Conservation (phyloP, 2,329 filamentous ascomycete genomes). For the Nothophoma quercina region DNA sequence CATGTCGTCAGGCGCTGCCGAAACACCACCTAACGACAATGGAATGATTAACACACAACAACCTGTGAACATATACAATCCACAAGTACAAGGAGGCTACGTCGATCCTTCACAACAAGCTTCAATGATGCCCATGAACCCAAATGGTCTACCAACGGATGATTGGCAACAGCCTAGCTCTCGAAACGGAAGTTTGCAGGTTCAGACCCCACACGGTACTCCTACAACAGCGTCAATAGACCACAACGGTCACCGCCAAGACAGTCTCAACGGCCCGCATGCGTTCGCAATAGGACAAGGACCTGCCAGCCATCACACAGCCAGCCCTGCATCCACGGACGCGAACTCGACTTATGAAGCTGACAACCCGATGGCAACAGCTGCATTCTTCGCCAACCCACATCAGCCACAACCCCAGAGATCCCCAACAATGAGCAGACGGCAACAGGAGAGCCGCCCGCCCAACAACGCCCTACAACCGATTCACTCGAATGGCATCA, state of each 20-base stretch:
- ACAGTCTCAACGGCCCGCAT: slow-evolving; percentile 55
- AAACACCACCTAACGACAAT: slow-evolving; percentile 74
- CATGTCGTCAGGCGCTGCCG: slow-evolving; percentile 90
- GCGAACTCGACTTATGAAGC: slow-evolving; percentile 53
- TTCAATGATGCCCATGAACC: slow-evolving; percentile 43
- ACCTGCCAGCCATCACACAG: slow-evolving; percentile 63
- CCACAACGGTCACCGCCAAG: slow-evolving; percentile 37
- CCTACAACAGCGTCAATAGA: slow-evolving; percentile 48
- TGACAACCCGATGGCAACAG: slow-evolving; percentile 49
- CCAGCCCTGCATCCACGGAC: slow-evolving; percentile 61
- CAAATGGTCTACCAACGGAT: slow-evolving; percentile 34
- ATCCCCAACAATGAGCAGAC: slow-evolving; percentile 38
- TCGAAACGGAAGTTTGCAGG: slow-evolving; percentile 54
- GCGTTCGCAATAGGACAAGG: slow-evolving; percentile 70
- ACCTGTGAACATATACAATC: slow-evolving; percentile 47
- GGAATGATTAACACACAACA: slow-evolving; percentile 45
- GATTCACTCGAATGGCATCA: slow-evolving; percentile 42
- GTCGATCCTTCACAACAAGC: slow-evolving; percentile 30
- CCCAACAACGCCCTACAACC: slow-evolving; percentile 43
- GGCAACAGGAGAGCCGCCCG: slow-evolving; percentile 34
- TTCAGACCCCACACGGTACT: slow-evolving; percentile 54
- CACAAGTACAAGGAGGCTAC: slow-evolving; percentile 48
- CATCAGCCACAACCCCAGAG: slow-evolving; percentile 40
- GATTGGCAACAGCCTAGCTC: slow-evolving; percentile 51
- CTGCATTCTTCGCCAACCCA: slow-evolving; percentile 45